Percentiles rank a stretch among this genome's conserved stretches.
Conservation (phyloP, 176 grass and related monocot genomes). For the Typha latifolia region DNA sequence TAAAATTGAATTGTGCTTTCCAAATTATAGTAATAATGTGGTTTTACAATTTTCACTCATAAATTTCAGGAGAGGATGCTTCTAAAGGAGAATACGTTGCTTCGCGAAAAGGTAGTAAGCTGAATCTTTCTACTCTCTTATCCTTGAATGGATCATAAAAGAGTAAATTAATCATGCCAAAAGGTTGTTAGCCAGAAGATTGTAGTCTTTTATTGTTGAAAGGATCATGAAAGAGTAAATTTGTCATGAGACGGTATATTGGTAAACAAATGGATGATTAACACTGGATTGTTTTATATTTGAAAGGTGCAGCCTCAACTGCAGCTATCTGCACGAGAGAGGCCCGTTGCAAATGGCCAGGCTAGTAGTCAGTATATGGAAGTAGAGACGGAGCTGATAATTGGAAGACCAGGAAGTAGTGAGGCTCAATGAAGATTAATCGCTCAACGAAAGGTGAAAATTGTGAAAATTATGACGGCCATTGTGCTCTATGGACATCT, state of each 20-base stretch:
- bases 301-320: not conserved
- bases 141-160: not conserved
- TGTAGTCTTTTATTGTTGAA: not conserved
- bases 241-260: too few species aligned
- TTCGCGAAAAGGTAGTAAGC: constrained; percentile 34
- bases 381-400: constrained; percentile 66
- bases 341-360: not conserved
- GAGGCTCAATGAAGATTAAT: not conserved
- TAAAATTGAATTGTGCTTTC: not conserved
- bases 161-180: not conserved
- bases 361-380: constrained; percentile 13
- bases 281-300: not conserved
- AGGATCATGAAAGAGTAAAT: not conserved
- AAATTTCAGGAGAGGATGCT: constrained; percentile 42
- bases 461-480: too few species aligned
- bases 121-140: not conserved
- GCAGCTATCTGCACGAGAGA: not conserved
- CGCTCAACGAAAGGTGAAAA: not conserved
- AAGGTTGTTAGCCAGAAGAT: constrained; percentile 19
- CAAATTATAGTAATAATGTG: not conserved
- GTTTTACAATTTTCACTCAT: not conserved
- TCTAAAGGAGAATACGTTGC: constrained; percentile 44
- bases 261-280: too few species aligned
- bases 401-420: constrained; percentile 34
- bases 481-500: not conserved